phyloP scores from a whole-genome alignment of 352 stramenopile genomes.

The Thalassiosira gravida region DNA sequence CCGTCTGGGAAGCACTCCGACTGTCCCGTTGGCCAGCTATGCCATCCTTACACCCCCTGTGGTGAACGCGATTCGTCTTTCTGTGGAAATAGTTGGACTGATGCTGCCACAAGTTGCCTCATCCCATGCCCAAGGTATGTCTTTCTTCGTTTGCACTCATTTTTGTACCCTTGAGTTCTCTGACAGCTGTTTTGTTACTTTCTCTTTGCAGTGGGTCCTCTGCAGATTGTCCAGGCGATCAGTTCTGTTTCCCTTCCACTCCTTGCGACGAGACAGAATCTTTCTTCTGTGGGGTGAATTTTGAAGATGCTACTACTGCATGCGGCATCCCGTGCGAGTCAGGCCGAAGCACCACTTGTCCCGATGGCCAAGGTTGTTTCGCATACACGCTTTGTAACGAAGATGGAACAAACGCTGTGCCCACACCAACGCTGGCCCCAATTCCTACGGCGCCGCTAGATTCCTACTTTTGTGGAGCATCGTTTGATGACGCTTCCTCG shows the following conservation, averaged over 20 bases:
- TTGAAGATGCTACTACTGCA: conserved; percentile 49
- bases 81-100: conserved; percentile 61
- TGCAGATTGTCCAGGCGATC: conserved; percentile 40
- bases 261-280: conserved; percentile 58
- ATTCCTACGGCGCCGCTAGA: conserved; percentile 8
- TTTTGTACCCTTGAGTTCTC: neutral
- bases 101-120: conserved; percentile 62
- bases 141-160: neutral
- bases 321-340: conserved; percentile 47
- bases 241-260: conserved; percentile 61
- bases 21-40: conserved; percentile 43
- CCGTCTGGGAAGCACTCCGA: conserved; percentile 53
- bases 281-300: conserved; percentile 59
- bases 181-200: neutral
- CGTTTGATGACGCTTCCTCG: conserved; percentile 44
- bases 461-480: conserved; percentile 55
- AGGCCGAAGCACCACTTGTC: conserved; percentile 49
- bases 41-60: conserved; percentile 57
- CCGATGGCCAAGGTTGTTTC: conserved; percentile 56
- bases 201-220: conserved; percentile 32
- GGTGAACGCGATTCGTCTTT: conserved; percentile 52
- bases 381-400: conserved; percentile 62
- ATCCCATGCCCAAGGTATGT: conserved; percentile 47
- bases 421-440: neutral
- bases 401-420: neutral